Evolutionary conservation across 2,329 filamentous ascomycete genomes (phyloP).

Genomic region (Pseudocercospora macadamiae): DNA sequence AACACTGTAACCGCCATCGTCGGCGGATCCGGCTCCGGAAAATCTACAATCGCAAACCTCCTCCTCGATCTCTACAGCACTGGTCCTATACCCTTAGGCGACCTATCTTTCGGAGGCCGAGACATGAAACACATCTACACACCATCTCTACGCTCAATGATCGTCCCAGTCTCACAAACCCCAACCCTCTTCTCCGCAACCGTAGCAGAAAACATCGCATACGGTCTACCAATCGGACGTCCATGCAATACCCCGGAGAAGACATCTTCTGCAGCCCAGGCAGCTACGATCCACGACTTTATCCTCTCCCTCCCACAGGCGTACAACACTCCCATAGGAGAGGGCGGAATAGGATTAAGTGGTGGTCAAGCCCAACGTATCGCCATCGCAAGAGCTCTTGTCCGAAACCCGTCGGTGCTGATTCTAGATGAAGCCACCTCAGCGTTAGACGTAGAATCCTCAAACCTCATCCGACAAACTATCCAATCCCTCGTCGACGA

Average conservation of each 20-base stretch:
- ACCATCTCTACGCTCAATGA: conserved; percentile 59
- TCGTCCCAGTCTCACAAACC: conserved; percentile 70
- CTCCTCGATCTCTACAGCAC: conserved; percentile 76
- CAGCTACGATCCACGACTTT: conserved; percentile 75
- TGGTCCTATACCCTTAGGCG: conserved; percentile 47
- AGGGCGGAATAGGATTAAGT: conserved; percentile 72
- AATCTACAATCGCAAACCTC: conserved; percentile 79
- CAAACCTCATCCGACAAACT: conserved; percentile 65
- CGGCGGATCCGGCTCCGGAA: conserved; percentile 84
- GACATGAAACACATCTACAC: conserved; percentile 65
- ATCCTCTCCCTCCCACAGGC: conserved; percentile 70
- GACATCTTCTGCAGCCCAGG: conserved; percentile 55
- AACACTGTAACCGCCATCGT: conserved; percentile 77
- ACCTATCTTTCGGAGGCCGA: conserved; percentile 62
- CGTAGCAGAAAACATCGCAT: conserved; percentile 79
- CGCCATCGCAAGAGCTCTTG: conserved; percentile 77
- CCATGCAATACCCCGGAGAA: conserved; percentile 48
- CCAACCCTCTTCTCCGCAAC: conserved; percentile 78
- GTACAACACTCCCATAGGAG: conserved; percentile 74
- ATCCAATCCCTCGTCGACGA: conserved; percentile 57
- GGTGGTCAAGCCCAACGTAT: conserved; percentile 84
- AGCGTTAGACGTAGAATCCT: conserved; percentile 72
- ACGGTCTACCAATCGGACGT: conserved; percentile 66
- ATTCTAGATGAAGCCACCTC: conserved; percentile 88
- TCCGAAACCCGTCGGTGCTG: conserved; percentile 70